These are phyloP conservation scores for Saxophila tyrrhenica DNA, from an alignment of 495 filamentous ascomycete species.

Conservation along the genomic window DNA sequence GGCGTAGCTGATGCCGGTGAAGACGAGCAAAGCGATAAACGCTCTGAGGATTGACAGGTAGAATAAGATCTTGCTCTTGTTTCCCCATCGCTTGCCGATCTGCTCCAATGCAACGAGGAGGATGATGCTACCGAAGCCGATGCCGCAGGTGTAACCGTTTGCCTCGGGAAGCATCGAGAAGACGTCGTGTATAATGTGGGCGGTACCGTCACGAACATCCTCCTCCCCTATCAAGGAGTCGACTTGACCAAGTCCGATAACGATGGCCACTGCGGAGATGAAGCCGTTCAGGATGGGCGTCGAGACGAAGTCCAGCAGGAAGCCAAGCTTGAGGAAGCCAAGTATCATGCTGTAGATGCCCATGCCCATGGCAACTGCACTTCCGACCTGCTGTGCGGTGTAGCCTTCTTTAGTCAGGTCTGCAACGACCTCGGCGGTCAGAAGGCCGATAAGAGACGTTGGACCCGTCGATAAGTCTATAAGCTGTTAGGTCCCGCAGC, in stretches of 20 bases:
- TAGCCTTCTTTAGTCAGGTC: conserved; percentile 31
- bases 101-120: conserved; percentile 36
- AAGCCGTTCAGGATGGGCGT: conserved; percentile 40
- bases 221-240: conserved; percentile 35
- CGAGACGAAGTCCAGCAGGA: conserved; percentile 42
- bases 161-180: conserved; percentile 32
- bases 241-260: conserved; percentile 39
- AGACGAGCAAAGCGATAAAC: conserved; percentile 37
- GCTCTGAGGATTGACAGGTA: conserved; percentile 36
- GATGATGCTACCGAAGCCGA: conserved; percentile 37
- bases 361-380: conserved; percentile 33
- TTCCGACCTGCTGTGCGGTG: conserved; percentile 34
- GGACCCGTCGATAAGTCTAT: conserved; percentile 41
- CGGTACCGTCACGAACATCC: conserved; percentile 30
- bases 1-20: conserved; percentile 37
- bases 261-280: conserved; percentile 40
- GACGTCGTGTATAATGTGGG: conserved; percentile 34
- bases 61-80: conserved; percentile 33
- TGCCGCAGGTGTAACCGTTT: conserved; percentile 34
- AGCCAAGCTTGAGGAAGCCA: conserved; percentile 41
- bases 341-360: conserved; percentile 37
- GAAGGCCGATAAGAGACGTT: conserved; percentile 40
- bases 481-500: conserved; percentile 2
- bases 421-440: conserved; percentile 38
- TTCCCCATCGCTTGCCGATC: conserved; percentile 37